Percentiles rank a stretch among this genome's conserved stretches.
phyloP scores from a whole-genome alignment of 345 rosid species.

The Gossypium turneri region DNA sequence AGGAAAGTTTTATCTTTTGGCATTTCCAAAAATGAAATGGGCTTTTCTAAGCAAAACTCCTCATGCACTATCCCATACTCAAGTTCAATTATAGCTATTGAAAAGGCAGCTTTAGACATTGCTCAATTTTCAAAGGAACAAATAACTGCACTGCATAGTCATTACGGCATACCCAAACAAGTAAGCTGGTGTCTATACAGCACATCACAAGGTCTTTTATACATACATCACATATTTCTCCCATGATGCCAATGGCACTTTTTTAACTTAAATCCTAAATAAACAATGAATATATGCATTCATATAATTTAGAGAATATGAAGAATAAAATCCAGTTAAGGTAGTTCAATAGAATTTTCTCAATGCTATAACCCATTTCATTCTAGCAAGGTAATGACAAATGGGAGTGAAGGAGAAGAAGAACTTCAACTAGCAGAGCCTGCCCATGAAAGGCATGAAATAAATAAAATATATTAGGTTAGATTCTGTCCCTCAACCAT shows the following conservation, averaged over 20 bases:
- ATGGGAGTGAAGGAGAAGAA: background rate
- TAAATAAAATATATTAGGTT: conserved; percentile 3
- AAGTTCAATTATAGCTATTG: background rate
- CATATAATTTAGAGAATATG: background rate
- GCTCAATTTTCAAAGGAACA: background rate
- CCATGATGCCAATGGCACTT: background rate
- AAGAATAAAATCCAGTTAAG: background rate
- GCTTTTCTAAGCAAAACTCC: background rate
- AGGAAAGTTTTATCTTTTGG: background rate
- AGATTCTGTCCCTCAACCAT: background rate
- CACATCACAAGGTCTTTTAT: background rate
- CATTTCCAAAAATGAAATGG: background rate
- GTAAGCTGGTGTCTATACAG: background rate
- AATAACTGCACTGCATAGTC: no score
- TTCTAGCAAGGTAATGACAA: background rate
- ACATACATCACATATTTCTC: background rate
- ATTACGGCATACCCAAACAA: background rate
- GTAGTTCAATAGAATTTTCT: background rate
- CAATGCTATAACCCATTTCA: conserved; percentile 3
- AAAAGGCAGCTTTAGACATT: background rate
- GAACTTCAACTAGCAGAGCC: background rate
- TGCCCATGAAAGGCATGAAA: background rate
- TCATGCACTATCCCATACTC: background rate
- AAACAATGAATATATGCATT: background rate
- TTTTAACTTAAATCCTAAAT: background rate